Percentiles rank a stretch among this genome's conserved stretches.
Evolutionary conservation across 2,329 filamentous ascomycete genomes (phyloP).

Genomic region (Exophiala lecanii-corni): DNA sequence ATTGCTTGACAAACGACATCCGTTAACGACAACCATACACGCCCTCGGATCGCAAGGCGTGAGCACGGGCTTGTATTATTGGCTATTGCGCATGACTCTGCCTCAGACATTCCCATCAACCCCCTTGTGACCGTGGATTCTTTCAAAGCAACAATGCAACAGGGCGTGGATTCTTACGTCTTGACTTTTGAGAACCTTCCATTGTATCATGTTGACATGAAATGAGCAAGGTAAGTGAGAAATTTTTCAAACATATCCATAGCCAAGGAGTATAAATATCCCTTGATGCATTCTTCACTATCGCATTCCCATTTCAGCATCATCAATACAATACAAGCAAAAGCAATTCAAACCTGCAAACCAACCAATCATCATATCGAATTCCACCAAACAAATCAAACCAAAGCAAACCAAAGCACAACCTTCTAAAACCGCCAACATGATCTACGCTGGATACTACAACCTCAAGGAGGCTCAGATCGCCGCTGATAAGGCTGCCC

Average conservation of each 20-base stretch:
- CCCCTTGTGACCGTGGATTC: neutral
- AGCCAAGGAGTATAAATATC: constrained; percentile 16
- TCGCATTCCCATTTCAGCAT: constrained; percentile 5
- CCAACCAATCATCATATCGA: neutral
- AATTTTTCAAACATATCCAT: constrained; percentile 10
- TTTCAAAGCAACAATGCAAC: constrained; percentile 7
- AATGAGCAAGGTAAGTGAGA: neutral
- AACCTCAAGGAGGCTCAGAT: constrained; percentile 18
- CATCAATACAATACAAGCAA: constrained; percentile 7
- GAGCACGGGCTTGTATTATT: constrained; percentile 13
- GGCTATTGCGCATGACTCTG: constrained; percentile 4
- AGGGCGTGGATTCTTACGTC: constrained; percentile 9
- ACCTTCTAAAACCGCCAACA: constrained; percentile 10
- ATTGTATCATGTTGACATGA: constrained; percentile 1
- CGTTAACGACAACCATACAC: constrained; percentile 22
- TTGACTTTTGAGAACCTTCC: constrained; percentile 3
- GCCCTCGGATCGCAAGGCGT: constrained; percentile 13
- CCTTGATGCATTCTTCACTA: neutral
- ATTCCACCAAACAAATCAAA: constrained; percentile 4
- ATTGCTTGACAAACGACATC: constrained; percentile 19
- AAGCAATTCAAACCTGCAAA: neutral
- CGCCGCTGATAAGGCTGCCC: constrained; percentile 14
- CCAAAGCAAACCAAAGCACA: constrained; percentile 7
- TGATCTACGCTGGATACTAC: constrained; percentile 24
- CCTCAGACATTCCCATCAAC: neutral